Evolutionary conservation across 169 alveolate species (phyloP).

Genomic region (Fabrea salina): DNA sequence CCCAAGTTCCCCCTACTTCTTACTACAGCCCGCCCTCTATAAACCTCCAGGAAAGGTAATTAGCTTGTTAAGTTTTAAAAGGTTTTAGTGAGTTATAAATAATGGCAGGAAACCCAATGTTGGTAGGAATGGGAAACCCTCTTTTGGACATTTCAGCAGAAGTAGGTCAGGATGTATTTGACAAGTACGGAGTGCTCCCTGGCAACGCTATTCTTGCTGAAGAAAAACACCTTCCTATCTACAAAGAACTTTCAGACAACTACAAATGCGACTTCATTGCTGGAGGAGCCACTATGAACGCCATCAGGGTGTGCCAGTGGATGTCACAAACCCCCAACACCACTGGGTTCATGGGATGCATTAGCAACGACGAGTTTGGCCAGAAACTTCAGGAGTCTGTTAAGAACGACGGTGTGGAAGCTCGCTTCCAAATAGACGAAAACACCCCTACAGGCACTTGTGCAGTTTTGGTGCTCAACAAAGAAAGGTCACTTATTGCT

Average conservation of each 20-base stretch:
- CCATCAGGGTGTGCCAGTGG: slow-evolving; percentile 73
- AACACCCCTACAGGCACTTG: slow-evolving; percentile 78
- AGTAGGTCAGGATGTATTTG: slow-evolving; percentile 33
- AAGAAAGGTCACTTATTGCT: slow-evolving; percentile 75
- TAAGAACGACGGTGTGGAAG: slow-evolving; percentile 37
- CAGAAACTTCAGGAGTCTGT: slow-evolving; percentile 41
- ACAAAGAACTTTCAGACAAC: slow-evolving; percentile 45
- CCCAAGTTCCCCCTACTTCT: no score
- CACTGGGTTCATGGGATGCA: slow-evolving; percentile 58
- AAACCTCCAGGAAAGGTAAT: no score
- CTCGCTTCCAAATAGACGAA: slow-evolving; percentile 36
- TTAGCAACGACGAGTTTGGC: slow-evolving; percentile 66
- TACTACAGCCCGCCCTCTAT: no score
- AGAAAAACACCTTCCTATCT: slow-evolving; percentile 70
- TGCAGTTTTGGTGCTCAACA: slow-evolving; percentile 64
- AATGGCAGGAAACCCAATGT: no score
- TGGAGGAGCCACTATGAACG: slow-evolving; percentile 85
- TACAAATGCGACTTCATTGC: slow-evolving; percentile 51
- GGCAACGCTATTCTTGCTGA: slow-evolving; percentile 73
- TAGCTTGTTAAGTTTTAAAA: no score
- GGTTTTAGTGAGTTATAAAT: no score
- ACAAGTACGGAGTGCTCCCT: slow-evolving; percentile 52
- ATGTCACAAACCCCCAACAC: slow-evolving; percentile 47
- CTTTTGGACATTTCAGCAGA: slow-evolving; percentile 75
- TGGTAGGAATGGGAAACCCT: slow-evolving; percentile 79